These are phyloP conservation scores for Leccinum pellstonianum DNA, from an alignment of 768 basidiomycete species.

Conservation along the genomic window DNA sequence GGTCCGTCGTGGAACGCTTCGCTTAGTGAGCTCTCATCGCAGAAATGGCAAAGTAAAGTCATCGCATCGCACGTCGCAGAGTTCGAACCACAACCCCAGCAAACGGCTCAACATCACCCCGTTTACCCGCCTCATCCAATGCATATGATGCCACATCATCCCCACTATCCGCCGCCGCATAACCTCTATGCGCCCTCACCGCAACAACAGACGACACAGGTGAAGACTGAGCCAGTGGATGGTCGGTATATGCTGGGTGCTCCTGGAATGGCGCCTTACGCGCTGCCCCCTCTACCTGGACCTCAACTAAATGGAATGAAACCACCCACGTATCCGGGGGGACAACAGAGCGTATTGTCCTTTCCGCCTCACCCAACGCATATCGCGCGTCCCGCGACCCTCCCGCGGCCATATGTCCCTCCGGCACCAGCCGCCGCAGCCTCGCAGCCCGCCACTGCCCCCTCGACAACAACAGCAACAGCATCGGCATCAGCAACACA, in stretches of 20 bases:
- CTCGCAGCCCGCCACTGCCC: conserved; percentile 15
- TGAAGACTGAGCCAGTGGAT: conserved; percentile 77
- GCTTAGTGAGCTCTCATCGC: conserved; percentile 13
- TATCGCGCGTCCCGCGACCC: conserved; percentile 21
- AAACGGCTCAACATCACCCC: conserved; percentile 47
- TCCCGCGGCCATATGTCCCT: conserved; percentile 26
- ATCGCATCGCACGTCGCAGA: conserved; percentile 94
- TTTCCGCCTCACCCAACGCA: conserved; percentile 43
- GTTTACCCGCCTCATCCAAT: conserved; percentile 61
- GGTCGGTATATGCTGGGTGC: conserved; percentile 59
- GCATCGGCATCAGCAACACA: conserved; percentile 1
- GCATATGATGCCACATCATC: conserved; percentile 53
- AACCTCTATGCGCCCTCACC: conserved; percentile 49
- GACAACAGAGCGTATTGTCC: conserved; percentile 57
- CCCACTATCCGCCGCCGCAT: conserved; percentile 52
- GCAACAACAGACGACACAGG: conserved; percentile 40
- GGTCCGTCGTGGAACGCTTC: conserved; percentile 10
- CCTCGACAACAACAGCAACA: conserved; percentile 10
- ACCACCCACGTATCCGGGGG: conserved; percentile 50
- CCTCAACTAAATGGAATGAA: conserved; percentile 60
- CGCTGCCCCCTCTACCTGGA: conserved; percentile 61
- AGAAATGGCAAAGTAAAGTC: conserved; percentile 98
- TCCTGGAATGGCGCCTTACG: conserved; percentile 45
- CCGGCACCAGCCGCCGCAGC: conserved; percentile 22
- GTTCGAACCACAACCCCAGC: conserved; percentile 64